Conservation (phyloP, 2,329 filamentous ascomycete genomes). For the Alternaria novae-zelandiae region DNA sequence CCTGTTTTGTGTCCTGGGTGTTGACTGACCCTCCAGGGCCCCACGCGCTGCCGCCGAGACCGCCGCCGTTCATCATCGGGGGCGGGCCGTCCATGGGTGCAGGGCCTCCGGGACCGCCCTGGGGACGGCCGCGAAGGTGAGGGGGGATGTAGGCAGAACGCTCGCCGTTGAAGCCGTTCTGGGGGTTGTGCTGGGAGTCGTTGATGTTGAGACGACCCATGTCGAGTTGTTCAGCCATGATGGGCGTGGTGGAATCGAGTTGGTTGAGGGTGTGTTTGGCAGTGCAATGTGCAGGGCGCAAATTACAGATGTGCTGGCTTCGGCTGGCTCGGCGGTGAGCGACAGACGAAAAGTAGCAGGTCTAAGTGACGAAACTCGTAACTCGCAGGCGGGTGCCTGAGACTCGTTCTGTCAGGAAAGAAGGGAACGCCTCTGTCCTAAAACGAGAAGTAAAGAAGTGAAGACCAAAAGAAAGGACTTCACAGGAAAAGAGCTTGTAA, state of each 20-base stretch:
- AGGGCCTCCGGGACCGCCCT: constrained; percentile 37
- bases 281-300: constrained; percentile 15
- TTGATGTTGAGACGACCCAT: constrained; percentile 77
- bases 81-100: constrained; percentile 49
- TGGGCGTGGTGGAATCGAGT: constrained; percentile 24
- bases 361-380: constrained; percentile 41
- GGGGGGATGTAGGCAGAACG: constrained; percentile 84
- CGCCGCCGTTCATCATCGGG: constrained; percentile 60
- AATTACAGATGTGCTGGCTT: constrained; percentile 31
- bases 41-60: constrained; percentile 70
- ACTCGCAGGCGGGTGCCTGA: constrained; percentile 49
- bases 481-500: constrained; percentile 41
- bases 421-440: constrained; percentile 47
- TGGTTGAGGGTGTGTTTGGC: constrained; percentile 10
- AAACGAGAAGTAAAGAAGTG: constrained; percentile 50
- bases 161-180: constrained; percentile 56
- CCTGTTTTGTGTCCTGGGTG: neutral
- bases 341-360: constrained; percentile 36
- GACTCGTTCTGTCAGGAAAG: constrained; percentile 48
- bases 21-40: constrained; percentile 47
- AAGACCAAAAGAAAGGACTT: constrained; percentile 52
- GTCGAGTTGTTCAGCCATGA: constrained; percentile 69
- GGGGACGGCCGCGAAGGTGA: constrained; percentile 69
- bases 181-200: constrained; percentile 66
- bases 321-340: constrained; percentile 39